phyloP scores from a whole-genome alignment of 2,329 filamentous ascomycete species.

The Curvularia lunata region DNA sequence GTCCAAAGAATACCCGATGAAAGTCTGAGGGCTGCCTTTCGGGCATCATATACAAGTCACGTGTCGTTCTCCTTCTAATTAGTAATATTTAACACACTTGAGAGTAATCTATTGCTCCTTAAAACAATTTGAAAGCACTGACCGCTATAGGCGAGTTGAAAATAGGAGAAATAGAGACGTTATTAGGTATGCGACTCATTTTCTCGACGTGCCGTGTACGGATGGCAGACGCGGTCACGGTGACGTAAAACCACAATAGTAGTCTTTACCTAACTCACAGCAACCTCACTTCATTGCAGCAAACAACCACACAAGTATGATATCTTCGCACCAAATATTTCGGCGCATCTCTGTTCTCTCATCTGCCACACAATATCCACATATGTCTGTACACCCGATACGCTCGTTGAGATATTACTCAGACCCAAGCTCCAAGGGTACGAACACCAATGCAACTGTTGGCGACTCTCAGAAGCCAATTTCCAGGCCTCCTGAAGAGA shows the following conservation, averaged over 20 bases:
- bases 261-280: neutral
- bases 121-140: no score
- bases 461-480: constrained; percentile 17
- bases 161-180: no score
- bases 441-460: neutral
- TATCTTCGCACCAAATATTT: neutral
- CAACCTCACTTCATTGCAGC: neutral
- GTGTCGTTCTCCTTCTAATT: no score
- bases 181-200: no score
- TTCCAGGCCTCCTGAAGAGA: constrained; percentile 20
- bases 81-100: no score
- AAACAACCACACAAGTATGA: neutral
- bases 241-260: constrained; percentile 27
- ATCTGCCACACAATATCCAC: neutral
- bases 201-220: constrained; percentile 12
- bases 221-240: constrained; percentile 23
- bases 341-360: neutral
- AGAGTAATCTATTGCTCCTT: no score
- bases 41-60: no score
- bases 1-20: no score
- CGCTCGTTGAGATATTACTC: constrained; percentile 10
- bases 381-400: neutral
- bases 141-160: no score
- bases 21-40: no score
- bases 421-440: constrained; percentile 4